Base-by-base conservation (phyloP, 805 yeast species). In the Cyberlindnera nakhonratchasimensis region DNA sequence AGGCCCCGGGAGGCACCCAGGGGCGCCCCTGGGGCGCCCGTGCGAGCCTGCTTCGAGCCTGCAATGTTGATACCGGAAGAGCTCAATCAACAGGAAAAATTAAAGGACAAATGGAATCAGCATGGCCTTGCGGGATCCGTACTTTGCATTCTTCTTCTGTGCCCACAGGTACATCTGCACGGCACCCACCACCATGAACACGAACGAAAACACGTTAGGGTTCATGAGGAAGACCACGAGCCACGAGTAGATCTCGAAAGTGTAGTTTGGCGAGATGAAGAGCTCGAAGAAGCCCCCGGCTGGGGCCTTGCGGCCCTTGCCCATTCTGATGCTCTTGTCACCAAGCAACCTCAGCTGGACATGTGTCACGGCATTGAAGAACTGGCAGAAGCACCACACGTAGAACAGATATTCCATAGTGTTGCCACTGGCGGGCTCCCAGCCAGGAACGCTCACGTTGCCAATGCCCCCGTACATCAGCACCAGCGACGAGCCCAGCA, bases 161-260 rank as follows among this genome's bases (percentile, higher is more conserved):
- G 98, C 97, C 97, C 98, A 91, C 40, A 78, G 53, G 68, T 76
- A 82, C 98, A 93, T 91, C 62, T 93, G 96, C 30, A 63, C 74
- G 12, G 85, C 69, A 37, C 93, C 82, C 37, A 87, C 86, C 16
- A 70, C 53, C 38, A 80, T 67, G 67, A 93, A 93, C 18, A 86
- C 55, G 59, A 80, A 72, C 24, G 91, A 75, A 26, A 89, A 74
- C 76, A 91, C 72, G 67, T 89, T 88, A 48, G 88, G 82, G 53
- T 79, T 81, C 58, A 88, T 69, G 21, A 88, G 45, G 17, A 91
- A 77, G 56, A 82, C 79, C 21, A 74, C 64, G 1, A 82, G 59
- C 96, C 96, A 93, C 2, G 81, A 71, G 52, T 83, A 65, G 33
- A 77, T 67, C 71, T 93, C 99, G 62, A 89, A 91, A 53, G 88